Evolutionary conservation across 371 early-diverging fungal genomes (phyloP).

Genomic region (Furculomyces boomerangus): DNA sequence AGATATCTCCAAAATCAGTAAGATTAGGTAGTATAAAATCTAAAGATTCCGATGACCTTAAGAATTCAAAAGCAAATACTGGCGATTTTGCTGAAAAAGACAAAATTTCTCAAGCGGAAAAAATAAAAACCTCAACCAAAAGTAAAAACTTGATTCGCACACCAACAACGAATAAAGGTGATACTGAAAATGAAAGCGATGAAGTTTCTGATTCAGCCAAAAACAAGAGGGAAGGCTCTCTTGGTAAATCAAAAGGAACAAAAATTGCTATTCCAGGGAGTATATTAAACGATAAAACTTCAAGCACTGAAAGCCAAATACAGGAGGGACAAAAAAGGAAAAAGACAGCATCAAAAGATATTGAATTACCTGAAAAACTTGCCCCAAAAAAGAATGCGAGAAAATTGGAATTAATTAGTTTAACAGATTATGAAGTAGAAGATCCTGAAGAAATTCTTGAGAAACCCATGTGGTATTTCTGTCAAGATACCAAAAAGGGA

Average conservation of each 20-base stretch:
- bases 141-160: no score
- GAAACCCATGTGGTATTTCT: constrained; percentile 17
- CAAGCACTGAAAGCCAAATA: no score
- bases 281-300: not conserved
- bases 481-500: constrained; percentile 15
- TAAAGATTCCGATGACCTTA: no score
- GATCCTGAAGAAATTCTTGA: constrained; percentile 9
- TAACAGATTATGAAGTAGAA: constrained; percentile 3
- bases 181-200: no score
- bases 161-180: no score
- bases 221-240: not conserved
- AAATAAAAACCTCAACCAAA: no score
- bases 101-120: no score
- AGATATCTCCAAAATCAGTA: no score
- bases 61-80: no score
- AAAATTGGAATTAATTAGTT: not conserved
- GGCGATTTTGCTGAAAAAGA: no score
- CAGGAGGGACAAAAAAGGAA: no score
- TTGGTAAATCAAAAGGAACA: not conserved
- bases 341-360: not conserved
- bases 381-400: not conserved
- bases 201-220: not conserved
- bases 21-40: no score
- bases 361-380: not conserved
- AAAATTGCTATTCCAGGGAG: not conserved